Percentiles rank a stretch among this genome's conserved stretches.
Evolutionary conservation across 1,284 basidiomycete genomes (phyloP).

Genomic region (Trametes pubescens): DNA sequence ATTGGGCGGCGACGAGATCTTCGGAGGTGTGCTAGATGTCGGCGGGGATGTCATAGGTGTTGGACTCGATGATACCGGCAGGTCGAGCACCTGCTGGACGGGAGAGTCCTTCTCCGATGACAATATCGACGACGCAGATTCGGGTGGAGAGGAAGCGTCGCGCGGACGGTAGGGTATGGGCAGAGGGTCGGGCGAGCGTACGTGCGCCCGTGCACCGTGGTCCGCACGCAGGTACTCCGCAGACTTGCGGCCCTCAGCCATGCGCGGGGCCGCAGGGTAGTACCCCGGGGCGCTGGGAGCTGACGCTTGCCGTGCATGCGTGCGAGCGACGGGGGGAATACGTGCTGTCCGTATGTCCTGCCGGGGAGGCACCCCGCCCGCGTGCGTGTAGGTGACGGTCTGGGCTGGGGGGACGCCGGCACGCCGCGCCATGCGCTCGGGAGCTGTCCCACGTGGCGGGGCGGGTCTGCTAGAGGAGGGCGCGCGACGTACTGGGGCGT

Average conservation of each 20-base stretch:
- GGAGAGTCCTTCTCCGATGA: conserved; percentile 29
- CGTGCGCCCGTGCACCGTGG: conserved; percentile 35
- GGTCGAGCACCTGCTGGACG: conserved; percentile 25
- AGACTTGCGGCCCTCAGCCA: conserved; percentile 25
- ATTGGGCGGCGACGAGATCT: conserved; percentile 34
- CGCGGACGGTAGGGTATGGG: conserved; percentile 46
- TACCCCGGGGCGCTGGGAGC: conserved; percentile 25
- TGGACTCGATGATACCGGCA: conserved; percentile 26
- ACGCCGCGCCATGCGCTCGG: conserved; percentile 32
- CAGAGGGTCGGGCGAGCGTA: conserved; percentile 46
- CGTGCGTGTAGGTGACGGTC: conserved; percentile 19
- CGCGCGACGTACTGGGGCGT: conserved; percentile 29
- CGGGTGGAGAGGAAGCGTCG: conserved; percentile 26
- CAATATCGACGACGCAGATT: conserved; percentile 19
- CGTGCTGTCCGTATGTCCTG: conserved; percentile 26
- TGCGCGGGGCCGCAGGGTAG: conserved; percentile 18
- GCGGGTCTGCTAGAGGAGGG: conserved; percentile 22
- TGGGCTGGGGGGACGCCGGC: conserved; percentile 15
- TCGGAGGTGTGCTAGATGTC: conserved; percentile 30
- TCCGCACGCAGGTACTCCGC: conserved; percentile 26
- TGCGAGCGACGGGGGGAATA: conserved; percentile 25
- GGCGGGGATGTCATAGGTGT: conserved; percentile 23
- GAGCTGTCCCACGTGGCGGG: conserved; percentile 18
- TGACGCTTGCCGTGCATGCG: conserved; percentile 29
- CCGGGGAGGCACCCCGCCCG: conserved; percentile 21